Conservation (phyloP, 169 alveolate genomes). For the Cryptosporidium baileyi region DNA sequence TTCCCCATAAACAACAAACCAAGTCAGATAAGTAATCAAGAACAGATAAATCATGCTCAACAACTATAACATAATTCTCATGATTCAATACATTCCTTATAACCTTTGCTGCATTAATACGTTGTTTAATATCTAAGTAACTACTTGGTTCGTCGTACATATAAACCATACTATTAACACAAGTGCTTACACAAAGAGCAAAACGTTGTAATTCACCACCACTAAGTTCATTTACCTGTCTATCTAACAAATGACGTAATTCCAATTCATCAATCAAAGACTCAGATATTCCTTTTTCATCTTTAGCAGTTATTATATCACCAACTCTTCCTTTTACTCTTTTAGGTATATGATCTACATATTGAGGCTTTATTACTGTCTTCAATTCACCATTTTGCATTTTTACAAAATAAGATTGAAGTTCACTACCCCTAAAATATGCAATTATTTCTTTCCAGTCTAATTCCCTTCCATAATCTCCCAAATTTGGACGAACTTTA, state of each 20-base stretch:
- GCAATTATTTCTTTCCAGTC: slow-evolving; percentile 95
- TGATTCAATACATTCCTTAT: slow-evolving; percentile 87
- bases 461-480: slow-evolving; percentile 93
- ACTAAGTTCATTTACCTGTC: slow-evolving; percentile 93
- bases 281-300: slow-evolving; percentile 85
- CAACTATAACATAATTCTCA: slow-evolving; percentile 95
- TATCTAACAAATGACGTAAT: slow-evolving; percentile 90
- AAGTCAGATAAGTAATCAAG: slow-evolving; percentile 98
- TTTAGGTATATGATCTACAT: slow-evolving; percentile 96
- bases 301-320: slow-evolving; percentile 89
- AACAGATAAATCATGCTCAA: slow-evolving; percentile 99
- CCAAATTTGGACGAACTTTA: slow-evolving; percentile 97
- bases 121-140: slow-evolving; percentile 96
- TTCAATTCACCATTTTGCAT: slow-evolving; percentile 93
- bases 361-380: slow-evolving; percentile 97
- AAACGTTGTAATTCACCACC: slow-evolving; percentile 99
- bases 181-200: slow-evolving; percentile 94
- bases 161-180: slow-evolving; percentile 92
- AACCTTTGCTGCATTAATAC: slow-evolving; percentile 94
- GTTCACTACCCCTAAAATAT: slow-evolving; percentile 97
- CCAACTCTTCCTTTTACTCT: slow-evolving; percentile 88
- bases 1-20: slow-evolving; percentile 98
- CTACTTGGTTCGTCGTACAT: slow-evolving; percentile 99
- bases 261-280: slow-evolving; percentile 87
- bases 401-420: slow-evolving; percentile 94